Base-by-base conservation (phyloP, 2,329 filamentous ascomycete species). In the Fusarium odoratissimum region DNA sequence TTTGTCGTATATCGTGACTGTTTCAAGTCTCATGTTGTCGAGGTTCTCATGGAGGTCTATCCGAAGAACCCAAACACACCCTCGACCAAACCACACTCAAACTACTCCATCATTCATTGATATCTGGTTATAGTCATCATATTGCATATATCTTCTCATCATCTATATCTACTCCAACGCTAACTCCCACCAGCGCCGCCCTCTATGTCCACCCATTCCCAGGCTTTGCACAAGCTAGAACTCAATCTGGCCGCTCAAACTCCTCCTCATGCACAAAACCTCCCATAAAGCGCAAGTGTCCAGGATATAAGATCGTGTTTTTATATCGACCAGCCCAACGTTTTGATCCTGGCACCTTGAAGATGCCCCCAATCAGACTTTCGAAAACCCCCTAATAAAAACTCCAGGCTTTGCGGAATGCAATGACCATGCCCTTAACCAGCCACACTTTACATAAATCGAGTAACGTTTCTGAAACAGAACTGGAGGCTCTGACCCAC, bases 371-470 rank as follows among this genome's bases (percentile, higher is more conserved):
- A 57, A 35, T 58, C 64, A 64, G 28, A 72, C 75, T 70, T 71
- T 60, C 62, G 40, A 65, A 74, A 67, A 54, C 65, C 49, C 28
- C 52, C 63, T 66, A 71, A 68, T 60, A 49, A 67, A 73, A 77
- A 76, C 72, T 76, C 76, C 72, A 69, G 68, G 73, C 73, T 77
- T 74, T 69, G 68, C 75, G 69, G 64, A 73, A 76, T 77, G 74
- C 74, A 68, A 73, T 76, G 66, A 73, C 73, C 74, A 60, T 69
- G 69, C 73, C 70, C 60, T 67, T 41, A 61, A 73, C 63, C 71
- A 64, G 64, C 56, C 73, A 54, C 69, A 64, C 67, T 76, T 71
- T 73, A 76, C 75, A 75, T 75, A 56, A 74, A 71, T 71, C 60
- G 69, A 76, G 64, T 33, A 60, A 56, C 42, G 56, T 57, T 67